phyloP scores from a whole-genome alignment of 768 basidiomycete genomes.

The Tricholoma hemisulphureum region DNA sequence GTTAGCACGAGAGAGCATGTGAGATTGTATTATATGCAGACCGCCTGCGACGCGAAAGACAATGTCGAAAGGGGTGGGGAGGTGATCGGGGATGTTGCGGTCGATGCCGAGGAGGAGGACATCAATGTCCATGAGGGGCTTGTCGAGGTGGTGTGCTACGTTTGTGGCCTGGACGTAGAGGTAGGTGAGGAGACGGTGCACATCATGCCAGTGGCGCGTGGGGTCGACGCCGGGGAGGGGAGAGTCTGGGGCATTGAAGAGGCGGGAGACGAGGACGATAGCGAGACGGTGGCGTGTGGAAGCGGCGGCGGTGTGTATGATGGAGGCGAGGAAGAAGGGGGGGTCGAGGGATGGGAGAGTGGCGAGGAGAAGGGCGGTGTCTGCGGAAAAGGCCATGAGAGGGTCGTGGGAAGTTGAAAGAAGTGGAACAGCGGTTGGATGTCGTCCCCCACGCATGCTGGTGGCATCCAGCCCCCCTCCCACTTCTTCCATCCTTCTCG shows the following conservation, averaged over 20 bases:
- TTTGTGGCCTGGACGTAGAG: constrained; percentile 86
- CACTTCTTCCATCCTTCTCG: constrained; percentile 76
- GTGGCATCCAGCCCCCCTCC: constrained; percentile 74
- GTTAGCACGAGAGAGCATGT: background rate
- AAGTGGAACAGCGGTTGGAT: no score
- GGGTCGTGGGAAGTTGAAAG: no score
- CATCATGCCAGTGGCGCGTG: constrained; percentile 55
- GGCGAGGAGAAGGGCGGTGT: constrained; percentile 50
- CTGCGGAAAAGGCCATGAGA: no score
- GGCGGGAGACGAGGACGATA: constrained; percentile 63
- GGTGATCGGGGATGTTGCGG: constrained; percentile 39
- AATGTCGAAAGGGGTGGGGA: constrained; percentile 44
- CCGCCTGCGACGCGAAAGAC: constrained; percentile 51
- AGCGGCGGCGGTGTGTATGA: constrained; percentile 50
- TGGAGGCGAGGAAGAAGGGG: constrained; percentile 55
- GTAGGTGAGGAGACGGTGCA: constrained; percentile 77
- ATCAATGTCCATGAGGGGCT: constrained; percentile 73
- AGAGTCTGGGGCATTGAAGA: constrained; percentile 44
- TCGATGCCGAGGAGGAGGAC: constrained; percentile 67
- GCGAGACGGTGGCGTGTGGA: constrained; percentile 50
- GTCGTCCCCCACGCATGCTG: constrained; percentile 74
- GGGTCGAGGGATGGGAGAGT: constrained; percentile 48
- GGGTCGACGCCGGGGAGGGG: constrained; percentile 28
- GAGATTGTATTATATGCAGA: constrained; percentile 30
- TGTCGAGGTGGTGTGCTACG: constrained; percentile 63